Evolutionary conservation across 2,329 filamentous ascomycete species (phyloP), one percentile per base, ranked within the genome.

Genomic region (Zasmidium citrigriseum): DNA sequence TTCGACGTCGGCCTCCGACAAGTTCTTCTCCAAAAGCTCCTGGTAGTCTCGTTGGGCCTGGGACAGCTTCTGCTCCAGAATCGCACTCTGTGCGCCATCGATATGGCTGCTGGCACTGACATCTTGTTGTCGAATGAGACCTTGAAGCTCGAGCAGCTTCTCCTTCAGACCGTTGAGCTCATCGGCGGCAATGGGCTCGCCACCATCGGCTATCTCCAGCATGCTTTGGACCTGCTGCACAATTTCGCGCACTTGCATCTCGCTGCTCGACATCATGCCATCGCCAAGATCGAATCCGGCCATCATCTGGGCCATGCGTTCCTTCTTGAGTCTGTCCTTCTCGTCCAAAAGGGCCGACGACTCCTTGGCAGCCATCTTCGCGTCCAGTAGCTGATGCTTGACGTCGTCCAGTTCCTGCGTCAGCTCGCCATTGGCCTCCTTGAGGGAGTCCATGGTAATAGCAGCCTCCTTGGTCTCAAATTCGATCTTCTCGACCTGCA

Each of bases 271-370:
- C 74, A 98, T 96, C 27, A 96, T 88, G 58, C 97, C 93, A 50
- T 89, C 89, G 46, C 92, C 93, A 29, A 99, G 85, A 70, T 99
- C 93, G 69, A 99, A 98, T 2, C 93, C 92, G 59, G 95, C 95
- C 93, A 99, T 97, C 95, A 99, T 99, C 83, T 97, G 90, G 46
- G 95, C 95, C 95, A 99, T 99, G 78, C 96, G 95, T 79, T 99
- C 95, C 0, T 93, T 91, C 83, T 99, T 99, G 80, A 92, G 93
- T 82, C 92, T 93, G 78, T 98, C 96, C 82, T 99, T 99, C 77
- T 98, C 95, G 68, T 98, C 93, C 20, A 96, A 80, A 16, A 91
- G 89, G 9, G 92, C 92, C 46, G 86, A 92, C 1, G 90, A 93
- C 78, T 98, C 95, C 79, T 95, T 96, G 57, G 93, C 92, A 67